These are phyloP conservation scores for Xerocomus nothofagi DNA, from an alignment of 1,284 basidiomycete species.

Conservation along the genomic window DNA sequence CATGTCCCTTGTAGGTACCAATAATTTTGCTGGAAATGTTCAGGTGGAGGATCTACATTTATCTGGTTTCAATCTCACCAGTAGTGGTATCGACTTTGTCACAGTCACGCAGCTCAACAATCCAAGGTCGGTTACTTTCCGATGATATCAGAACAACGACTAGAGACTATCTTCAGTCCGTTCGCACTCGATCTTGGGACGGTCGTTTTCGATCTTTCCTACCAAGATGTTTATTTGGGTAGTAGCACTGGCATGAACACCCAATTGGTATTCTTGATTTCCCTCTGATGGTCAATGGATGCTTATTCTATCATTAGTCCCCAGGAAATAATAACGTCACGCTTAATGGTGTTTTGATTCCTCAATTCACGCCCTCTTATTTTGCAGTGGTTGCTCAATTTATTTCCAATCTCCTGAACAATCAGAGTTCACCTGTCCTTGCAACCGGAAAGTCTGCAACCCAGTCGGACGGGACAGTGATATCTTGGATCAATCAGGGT, in stretches of 20 bases:
- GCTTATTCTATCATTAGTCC: conserved; percentile 39
- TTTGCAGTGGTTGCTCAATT: conserved; percentile 59
- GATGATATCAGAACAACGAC: neutral
- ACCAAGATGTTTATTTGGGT: conserved; percentile 62
- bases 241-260: conserved; percentile 55
- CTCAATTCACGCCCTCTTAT: conserved; percentile 49
- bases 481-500: conserved; percentile 71
- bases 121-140: conserved; percentile 46
- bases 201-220: conserved; percentile 62
- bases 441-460: conserved; percentile 60
- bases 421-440: conserved; percentile 56
- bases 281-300: neutral
- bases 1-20: conserved; percentile 47
- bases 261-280: conserved; percentile 43
- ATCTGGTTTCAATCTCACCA: conserved; percentile 67
- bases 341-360: conserved; percentile 59
- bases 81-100: conserved; percentile 69
- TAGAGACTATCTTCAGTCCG: conserved; percentile 44
- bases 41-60: conserved; percentile 64
- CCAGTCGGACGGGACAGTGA: conserved; percentile 53
- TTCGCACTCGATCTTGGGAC: conserved; percentile 72
- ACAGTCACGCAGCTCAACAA: conserved; percentile 63
- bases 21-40: conserved; percentile 64
- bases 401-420: conserved; percentile 76
- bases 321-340: conserved; percentile 63